These are phyloP conservation scores for Aureobasidium uvarum DNA, from an alignment of 2,329 filamentous ascomycete genomes.

Conservation along the genomic window DNA sequence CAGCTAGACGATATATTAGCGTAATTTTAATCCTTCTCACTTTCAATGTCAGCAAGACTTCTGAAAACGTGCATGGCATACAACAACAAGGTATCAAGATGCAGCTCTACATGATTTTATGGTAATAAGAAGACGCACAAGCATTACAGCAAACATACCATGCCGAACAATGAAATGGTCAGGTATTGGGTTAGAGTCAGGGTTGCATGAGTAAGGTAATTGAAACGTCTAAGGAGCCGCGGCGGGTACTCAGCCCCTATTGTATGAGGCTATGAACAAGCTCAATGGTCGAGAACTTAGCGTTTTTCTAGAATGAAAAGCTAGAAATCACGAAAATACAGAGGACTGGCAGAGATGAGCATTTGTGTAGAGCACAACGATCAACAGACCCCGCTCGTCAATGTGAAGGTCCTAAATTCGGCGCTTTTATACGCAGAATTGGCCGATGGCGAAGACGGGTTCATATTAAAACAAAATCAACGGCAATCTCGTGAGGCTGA, in stretches of 20 bases:
- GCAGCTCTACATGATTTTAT: neutral
- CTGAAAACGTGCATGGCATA: neutral
- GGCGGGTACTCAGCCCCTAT: slow-evolving; percentile 4
- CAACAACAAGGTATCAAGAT: neutral
- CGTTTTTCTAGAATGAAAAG: slow-evolving; percentile 15
- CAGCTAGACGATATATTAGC: neutral
- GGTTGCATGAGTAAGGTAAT: neutral
- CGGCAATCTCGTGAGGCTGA: slow-evolving; percentile 14
- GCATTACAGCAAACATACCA: neutral
- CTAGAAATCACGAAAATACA: neutral
- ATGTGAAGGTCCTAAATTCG: neutral
- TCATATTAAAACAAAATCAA: neutral
- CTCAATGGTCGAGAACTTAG: slow-evolving; percentile 9
- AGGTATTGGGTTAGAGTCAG: neutral
- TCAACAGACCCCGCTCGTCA: neutral
- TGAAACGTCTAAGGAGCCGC: slow-evolving; percentile 20
- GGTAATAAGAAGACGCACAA: neutral
- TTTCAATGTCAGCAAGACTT: neutral
- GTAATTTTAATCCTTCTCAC: neutral
- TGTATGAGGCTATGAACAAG: slow-evolving; percentile 14
- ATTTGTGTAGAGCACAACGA: neutral
- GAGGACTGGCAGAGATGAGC: neutral
- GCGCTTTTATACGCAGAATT: neutral
- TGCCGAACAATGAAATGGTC: neutral
- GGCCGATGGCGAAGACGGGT: neutral